Percentiles rank a stretch among this genome's conserved stretches.
Evolutionary conservation across 352 stramenopile genomes (phyloP).

Genomic region (Globisporangium sylvaticum): DNA sequence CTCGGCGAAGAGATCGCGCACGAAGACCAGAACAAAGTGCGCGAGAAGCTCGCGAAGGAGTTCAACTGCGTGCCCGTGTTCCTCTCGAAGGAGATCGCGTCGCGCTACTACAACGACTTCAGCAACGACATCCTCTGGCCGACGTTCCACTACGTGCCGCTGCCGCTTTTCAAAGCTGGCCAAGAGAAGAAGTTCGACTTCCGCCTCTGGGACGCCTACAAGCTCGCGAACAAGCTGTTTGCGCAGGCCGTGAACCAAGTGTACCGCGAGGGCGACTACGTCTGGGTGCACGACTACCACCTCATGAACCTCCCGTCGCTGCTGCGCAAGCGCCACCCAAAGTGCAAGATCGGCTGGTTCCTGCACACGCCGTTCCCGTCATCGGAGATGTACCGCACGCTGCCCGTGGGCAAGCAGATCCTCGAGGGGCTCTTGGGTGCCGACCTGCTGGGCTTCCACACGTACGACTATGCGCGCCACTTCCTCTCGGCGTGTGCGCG

Average conservation of each 20-base stretch:
- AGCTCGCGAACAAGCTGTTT: constrained; percentile 84
- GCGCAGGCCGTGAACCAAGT: constrained; percentile 80
- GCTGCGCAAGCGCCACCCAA: constrained; percentile 67
- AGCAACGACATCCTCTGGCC: constrained; percentile 91
- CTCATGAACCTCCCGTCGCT: constrained; percentile 85
- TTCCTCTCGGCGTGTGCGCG: constrained; percentile 82
- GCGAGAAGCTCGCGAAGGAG: constrained; percentile 77
- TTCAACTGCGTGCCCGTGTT: constrained; percentile 90
- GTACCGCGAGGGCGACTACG: constrained; percentile 83
- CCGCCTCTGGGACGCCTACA: constrained; percentile 82
- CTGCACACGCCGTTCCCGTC: constrained; percentile 87
- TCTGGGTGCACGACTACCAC: constrained; percentile 91
- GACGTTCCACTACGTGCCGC: constrained; percentile 89
- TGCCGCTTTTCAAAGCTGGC: constrained; percentile 84
- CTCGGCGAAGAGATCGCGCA: constrained; percentile 84
- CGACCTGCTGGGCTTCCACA: constrained; percentile 85
- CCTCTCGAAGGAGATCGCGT: constrained; percentile 84
- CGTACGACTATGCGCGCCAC: constrained; percentile 86
- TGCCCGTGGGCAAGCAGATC: constrained; percentile 74
- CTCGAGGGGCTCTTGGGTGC: constrained; percentile 74
- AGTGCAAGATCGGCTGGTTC: constrained; percentile 85
- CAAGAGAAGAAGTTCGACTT: constrained; percentile 92
- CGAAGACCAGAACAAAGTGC: constrained; percentile 77
- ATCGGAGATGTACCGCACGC: constrained; percentile 79
- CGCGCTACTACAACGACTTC: constrained; percentile 91